phyloP scores from a whole-genome alignment of 2,329 filamentous ascomycete genomes.

The Coniella vitis region DNA sequence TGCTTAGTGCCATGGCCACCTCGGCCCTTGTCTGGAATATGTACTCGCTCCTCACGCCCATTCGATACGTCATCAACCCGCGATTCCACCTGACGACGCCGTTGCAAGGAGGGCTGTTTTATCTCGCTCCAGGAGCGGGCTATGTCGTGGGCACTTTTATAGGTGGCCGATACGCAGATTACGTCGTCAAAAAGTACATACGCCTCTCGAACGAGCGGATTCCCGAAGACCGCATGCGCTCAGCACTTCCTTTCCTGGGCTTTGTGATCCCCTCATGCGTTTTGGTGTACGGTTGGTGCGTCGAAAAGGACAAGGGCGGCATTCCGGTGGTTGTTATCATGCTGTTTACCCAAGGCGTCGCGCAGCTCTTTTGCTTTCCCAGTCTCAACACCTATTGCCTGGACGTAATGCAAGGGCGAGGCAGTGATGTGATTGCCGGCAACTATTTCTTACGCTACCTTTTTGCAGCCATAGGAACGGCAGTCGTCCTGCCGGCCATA shows the following conservation, averaged over 20 bases:
- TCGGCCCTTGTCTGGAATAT: slow-evolving; percentile 64
- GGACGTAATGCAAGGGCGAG: slow-evolving; percentile 68
- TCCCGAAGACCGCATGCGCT: slow-evolving; percentile 62
- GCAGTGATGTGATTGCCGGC: slow-evolving; percentile 69
- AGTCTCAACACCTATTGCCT: slow-evolving; percentile 69
- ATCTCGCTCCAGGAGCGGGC: slow-evolving; percentile 61
- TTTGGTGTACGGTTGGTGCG: slow-evolving; percentile 59
- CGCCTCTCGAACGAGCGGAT: slow-evolving; percentile 48
- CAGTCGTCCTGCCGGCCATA: slow-evolving; percentile 67
- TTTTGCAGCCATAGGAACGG: slow-evolving; percentile 64
- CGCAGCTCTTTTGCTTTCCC: slow-evolving; percentile 63
- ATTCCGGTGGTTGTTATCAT: slow-evolving; percentile 51
- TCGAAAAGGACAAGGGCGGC: slow-evolving; percentile 32
- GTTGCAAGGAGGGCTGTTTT: slow-evolving; percentile 60
- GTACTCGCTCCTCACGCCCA: slow-evolving; percentile 60
- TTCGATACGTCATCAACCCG: slow-evolving; percentile 65
- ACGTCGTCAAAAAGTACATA: slow-evolving; percentile 56
- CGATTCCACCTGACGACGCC: slow-evolving; percentile 59
- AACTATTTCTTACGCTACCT: slow-evolving; percentile 76
- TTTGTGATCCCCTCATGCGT: slow-evolving; percentile 57
- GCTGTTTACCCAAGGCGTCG: slow-evolving; percentile 64
- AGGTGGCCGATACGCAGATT: slow-evolving; percentile 63
- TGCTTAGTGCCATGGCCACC: slow-evolving; percentile 50
- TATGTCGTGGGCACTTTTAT: slow-evolving; percentile 61
- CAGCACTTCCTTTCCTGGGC: slow-evolving; percentile 52